Base-by-base conservation (phyloP, 352 stramenopile genomes). In the Ochromonadaceae sp. region DNA sequence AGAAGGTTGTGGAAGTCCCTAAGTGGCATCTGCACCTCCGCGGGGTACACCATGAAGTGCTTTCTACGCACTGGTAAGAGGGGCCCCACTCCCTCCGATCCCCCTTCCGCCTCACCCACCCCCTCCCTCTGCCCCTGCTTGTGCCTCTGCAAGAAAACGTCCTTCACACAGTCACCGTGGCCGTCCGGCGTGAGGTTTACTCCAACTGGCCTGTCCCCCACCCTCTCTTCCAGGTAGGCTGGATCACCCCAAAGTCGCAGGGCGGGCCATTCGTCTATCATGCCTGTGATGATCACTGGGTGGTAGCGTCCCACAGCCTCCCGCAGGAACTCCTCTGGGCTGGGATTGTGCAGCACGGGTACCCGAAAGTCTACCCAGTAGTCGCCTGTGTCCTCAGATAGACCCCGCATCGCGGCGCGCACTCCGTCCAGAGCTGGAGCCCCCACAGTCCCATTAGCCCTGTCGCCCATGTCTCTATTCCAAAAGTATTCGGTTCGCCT, bases 161-260 rank as follows among this genome's bases (percentile, higher is more conserved):
- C 73, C 52, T 76, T 60, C 30, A 85, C 60, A 50, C 69, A 74
- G 71, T 85, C 78, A 10, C 72, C 78, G 67, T 81, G 72, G 14
- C 78, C 78, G 75, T 85, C 76, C 39, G 76, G 77, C 15, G 78
- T 82, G 0, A 81, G 72, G 71, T 85, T 75, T 15, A 82, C 72
- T 17, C 59, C 72, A 38, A 83, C 25, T 2, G 2, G 20, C 42
- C 42, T 42, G n/a, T 66, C 35, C 12, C 46, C 59, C 3, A 63
- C 7, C 14, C 26, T n/a, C 40, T 47, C 3, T 20, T 3, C 2
- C 12, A 66, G 40, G 22, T 58, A 58, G 14, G 39, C 22, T 20
- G n/a, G n/a, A n/a, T 49, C 32, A n/a, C 12, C 30, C 59, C 59
- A 66, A 2, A 9, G 22, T 14, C 22, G 26, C 20, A 66, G 20